Base-by-base conservation (phyloP, 2,329 filamentous ascomycete genomes). In the Penicillium griseofulvum region DNA sequence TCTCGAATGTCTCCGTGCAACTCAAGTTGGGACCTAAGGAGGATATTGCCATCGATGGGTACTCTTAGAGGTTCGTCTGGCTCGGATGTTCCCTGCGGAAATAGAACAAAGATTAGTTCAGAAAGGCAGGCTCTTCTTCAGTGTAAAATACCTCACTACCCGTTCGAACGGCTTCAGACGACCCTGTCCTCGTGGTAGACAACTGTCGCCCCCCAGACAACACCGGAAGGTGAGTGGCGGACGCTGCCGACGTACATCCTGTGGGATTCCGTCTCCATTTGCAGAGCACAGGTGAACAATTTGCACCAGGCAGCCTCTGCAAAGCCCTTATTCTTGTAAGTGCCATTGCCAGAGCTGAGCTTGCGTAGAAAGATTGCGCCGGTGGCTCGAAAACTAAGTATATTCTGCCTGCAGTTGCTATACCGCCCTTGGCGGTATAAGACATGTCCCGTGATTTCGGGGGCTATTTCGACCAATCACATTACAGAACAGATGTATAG, bases 1-100 rank as follows among this genome's bases (percentile, higher is more conserved):
- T 70, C 62, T 47, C 74, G 69, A 29, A 78, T 76, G 54, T 76
- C 67, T 36, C 67, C 68, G 45, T 71, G 68, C 31, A 65, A 62
- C 53, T 73, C 70, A 33, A 75, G 66, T 54, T 76, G 72, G 43
- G 61, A 66, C 45, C 68, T 60, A 8, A 68, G 57, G 14, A 68
- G 65, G 36, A 69, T 65, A 49, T 71, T 61, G 46, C 68, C 62
- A 24, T 45, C 47, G 46, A 46, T 24, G 11, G 38, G 28, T 10
- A 29, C 2, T 5, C 22, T 33, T 29, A 29, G 49, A 4, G 39
- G 45, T 16, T 52, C 29, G 24, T 52, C 45, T 19, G 38, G 34
- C 16, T 36, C 49, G 31, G 17, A 4, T 11, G 41, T 14, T 42
- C 49, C 8, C 44, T 60, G 22, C 8, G 16, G n/a, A 19, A n/a